Evolutionary conservation across 768 basidiomycete genomes (phyloP).

Genomic region (Lentinus tigrinus): DNA sequence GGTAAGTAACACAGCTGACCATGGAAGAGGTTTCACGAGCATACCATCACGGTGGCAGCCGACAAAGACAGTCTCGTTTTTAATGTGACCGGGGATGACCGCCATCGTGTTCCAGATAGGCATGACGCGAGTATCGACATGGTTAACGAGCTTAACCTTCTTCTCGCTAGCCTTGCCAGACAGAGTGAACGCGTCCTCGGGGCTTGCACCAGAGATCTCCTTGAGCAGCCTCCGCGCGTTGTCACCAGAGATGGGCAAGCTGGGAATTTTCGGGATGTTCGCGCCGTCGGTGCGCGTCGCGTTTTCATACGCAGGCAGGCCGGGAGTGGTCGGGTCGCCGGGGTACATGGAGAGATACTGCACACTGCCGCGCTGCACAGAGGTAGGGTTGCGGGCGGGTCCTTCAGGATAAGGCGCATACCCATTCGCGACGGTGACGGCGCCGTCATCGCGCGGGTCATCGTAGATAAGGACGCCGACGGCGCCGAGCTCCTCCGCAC

Average conservation of each 20-base stretch:
- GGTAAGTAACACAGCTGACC: too few species aligned
- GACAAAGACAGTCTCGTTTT: conserved; percentile 84
- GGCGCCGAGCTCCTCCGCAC: conserved; percentile 82
- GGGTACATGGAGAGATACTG: conserved; percentile 60
- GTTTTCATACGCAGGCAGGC: conserved; percentile 81
- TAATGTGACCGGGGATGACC: conserved; percentile 78
- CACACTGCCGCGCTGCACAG: conserved; percentile 88
- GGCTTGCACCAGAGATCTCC: conserved; percentile 43
- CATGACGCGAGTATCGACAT: conserved; percentile 72
- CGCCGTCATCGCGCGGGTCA: conserved; percentile 85
- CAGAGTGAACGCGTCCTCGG: conserved; percentile 40
- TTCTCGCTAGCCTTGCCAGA: conserved; percentile 49
- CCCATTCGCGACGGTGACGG: conserved; percentile 72
- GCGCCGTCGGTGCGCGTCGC: conserved; percentile 59
- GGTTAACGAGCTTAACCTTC: conserved; percentile 55
- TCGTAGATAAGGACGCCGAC: conserved; percentile 78
- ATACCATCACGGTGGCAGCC: conserved; percentile 69
- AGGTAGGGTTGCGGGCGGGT: conserved; percentile 82
- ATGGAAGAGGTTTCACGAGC: too few species aligned
- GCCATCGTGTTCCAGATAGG: conserved; percentile 92
- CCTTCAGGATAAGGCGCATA: conserved; percentile 79
- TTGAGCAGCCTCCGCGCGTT: conserved; percentile 67
- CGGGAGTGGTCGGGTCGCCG: conserved; percentile 84
- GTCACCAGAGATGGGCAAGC: conserved; percentile 83
- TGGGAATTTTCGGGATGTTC: conserved; percentile 76